A percentile compares a stretch with the other conserved stretches of the same genome.
Evolutionary conservation across 2,329 filamentous ascomycete species (phyloP).

Genomic region (Stemphylium beticola): DNA sequence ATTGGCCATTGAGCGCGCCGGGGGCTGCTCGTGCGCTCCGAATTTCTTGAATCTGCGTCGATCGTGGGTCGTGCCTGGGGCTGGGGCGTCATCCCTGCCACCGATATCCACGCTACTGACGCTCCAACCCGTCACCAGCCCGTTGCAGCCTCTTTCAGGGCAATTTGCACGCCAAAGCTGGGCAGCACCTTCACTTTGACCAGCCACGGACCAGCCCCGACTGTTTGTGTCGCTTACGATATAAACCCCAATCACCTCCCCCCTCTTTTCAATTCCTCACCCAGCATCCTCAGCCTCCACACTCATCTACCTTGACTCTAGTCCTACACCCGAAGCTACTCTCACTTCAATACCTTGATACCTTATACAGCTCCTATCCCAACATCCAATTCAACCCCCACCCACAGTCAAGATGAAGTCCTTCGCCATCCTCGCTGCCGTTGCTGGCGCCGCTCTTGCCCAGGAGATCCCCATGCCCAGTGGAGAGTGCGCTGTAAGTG

Average conservation of each 20-base stretch:
- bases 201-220: constrained; percentile 21
- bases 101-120: constrained; percentile 4
- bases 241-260: constrained; percentile 22
- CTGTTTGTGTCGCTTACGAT: constrained; percentile 14
- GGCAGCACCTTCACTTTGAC: constrained; percentile 17
- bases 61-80: constrained; percentile 20
- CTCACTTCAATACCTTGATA: constrained; percentile 14
- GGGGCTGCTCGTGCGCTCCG: constrained; percentile 2
- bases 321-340: constrained; percentile 17
- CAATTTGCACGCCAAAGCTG: constrained; percentile 12
- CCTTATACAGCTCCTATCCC: constrained; percentile 25
- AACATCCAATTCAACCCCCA: constrained; percentile 24
- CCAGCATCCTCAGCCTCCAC: constrained; percentile 19
- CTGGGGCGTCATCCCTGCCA: constrained; percentile 21
- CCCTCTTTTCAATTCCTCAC: constrained; percentile 4
- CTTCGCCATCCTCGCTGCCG: constrained; percentile 45
- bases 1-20: constrained; percentile 22
- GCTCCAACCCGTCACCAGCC: constrained; percentile 17
- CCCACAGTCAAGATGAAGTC: constrained; percentile 47
- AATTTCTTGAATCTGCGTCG: constrained; percentile 20
- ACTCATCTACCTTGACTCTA: constrained; percentile 16
- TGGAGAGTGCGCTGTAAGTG: constrained; percentile 46
- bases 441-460: constrained; percentile 43
- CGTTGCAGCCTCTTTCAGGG: constrained; percentile 4
- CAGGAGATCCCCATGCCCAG: constrained; percentile 33